phyloP scores from a whole-genome alignment of 2,329 filamentous ascomycete species.

The Alternaria alternata region DNA sequence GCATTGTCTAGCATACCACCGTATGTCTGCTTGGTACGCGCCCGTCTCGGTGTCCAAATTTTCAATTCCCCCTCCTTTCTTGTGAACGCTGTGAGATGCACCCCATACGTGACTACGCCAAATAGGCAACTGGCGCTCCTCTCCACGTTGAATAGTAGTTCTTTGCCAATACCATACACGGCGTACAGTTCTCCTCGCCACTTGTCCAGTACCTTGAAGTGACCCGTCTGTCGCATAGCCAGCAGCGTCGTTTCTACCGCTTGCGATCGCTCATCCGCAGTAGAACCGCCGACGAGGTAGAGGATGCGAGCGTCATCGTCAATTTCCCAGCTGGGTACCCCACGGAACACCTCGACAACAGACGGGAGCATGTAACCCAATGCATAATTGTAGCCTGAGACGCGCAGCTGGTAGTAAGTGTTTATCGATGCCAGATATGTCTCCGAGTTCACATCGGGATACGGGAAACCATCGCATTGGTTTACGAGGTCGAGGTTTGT shows the following conservation, averaged over 20 bases:
- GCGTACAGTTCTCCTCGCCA: conserved; percentile 56
- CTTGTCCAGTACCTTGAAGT: conserved; percentile 73
- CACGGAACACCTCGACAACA: conserved; percentile 64
- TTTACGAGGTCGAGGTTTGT: conserved; percentile 64
- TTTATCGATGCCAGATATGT: conserved; percentile 63
- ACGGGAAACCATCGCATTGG: conserved; percentile 79
- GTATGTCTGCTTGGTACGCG: conserved; percentile 83
- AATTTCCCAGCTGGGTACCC: conserved; percentile 69
- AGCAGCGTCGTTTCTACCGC: conserved; percentile 65
- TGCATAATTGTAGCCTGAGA: conserved; percentile 67
- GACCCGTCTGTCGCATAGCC: conserved; percentile 73
- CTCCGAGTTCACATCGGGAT: conserved; percentile 67
- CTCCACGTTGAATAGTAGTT: conserved; percentile 54
- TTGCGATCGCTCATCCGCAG: conserved; percentile 69
- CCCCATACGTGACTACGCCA: conserved; percentile 55
- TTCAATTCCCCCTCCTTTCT: conserved; percentile 62
- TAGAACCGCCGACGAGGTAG: conserved; percentile 66
- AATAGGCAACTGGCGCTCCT: conserved; percentile 53
- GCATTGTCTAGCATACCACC: conserved; percentile 94
- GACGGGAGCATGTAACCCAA: conserved; percentile 69
- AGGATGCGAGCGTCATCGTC: conserved; percentile 69
- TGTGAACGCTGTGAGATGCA: conserved; percentile 54
- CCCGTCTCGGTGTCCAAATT: conserved; percentile 84
- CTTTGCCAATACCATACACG: conserved; percentile 51
- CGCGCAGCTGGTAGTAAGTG: conserved; percentile 71